Percentiles rank a stretch among this genome's conserved stretches.
These are phyloP conservation scores for Tuber melanosporum DNA, from an alignment of 495 filamentous ascomycete genomes.

Conservation along the genomic window DNA sequence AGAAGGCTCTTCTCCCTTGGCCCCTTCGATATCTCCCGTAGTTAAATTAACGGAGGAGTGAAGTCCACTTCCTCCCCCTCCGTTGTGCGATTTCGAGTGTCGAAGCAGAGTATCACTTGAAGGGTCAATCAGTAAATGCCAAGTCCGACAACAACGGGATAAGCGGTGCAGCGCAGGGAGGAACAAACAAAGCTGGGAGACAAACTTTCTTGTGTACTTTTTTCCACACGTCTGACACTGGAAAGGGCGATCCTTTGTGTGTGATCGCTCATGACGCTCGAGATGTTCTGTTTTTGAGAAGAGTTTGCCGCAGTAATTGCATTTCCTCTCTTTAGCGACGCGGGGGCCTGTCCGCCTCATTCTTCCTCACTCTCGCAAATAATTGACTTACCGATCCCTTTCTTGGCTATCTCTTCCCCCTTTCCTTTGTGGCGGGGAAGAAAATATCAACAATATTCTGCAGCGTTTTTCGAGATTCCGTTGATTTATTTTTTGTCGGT, in stretches of 20 bases:
- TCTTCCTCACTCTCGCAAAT: background rate
- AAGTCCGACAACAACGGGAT: background rate
- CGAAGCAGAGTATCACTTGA: slow-evolving; percentile 1
- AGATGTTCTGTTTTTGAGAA: slow-evolving; percentile 1
- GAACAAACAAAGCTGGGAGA: background rate
- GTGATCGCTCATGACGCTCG: slow-evolving; percentile 1
- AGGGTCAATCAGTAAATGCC: background rate
- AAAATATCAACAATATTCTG: background rate
- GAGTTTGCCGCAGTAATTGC: background rate
- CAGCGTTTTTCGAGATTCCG: background rate
- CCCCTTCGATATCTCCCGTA: background rate
- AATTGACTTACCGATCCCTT: background rate
- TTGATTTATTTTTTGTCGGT: slow-evolving; percentile 3
- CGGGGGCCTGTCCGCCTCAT: background rate
- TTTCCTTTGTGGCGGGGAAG: background rate
- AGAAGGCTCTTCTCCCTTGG: background rate
- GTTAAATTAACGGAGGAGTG: background rate
- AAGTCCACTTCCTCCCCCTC: background rate
- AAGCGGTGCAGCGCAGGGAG: background rate
- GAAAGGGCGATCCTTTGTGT: background rate
- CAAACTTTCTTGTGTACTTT: slow-evolving; percentile 1
- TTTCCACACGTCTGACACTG: slow-evolving; percentile 2
- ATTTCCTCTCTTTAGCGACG: slow-evolving; percentile 1
- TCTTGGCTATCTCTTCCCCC: background rate
- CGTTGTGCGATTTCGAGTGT: slow-evolving; percentile 1